These are phyloP conservation scores for Scheffersomyces lignicola DNA, from an alignment of 1,139 yeast genomes.

Conservation along the genomic window DNA sequence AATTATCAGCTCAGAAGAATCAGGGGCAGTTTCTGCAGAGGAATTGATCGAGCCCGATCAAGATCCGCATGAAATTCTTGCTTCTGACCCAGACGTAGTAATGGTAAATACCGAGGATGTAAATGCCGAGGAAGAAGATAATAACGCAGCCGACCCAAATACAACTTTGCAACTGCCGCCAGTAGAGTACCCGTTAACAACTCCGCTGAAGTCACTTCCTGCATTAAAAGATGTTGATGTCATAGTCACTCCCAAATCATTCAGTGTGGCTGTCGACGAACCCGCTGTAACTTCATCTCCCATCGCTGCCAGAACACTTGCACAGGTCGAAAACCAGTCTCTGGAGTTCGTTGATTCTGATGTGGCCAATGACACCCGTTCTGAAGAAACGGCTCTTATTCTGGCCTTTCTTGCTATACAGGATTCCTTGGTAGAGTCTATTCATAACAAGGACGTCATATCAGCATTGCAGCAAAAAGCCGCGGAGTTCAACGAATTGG, in stretches of 20 bases:
- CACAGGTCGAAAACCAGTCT: conserved; percentile 2
- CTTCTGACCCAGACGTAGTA: too few species aligned
- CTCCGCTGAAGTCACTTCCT: conserved; percentile 46
- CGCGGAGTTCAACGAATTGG: conserved; percentile 46
- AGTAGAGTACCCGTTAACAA: conserved; percentile 28
- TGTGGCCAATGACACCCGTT: conserved; percentile 5
- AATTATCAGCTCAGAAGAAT: too few species aligned
- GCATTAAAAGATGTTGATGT: conserved; percentile 46
- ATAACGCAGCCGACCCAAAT: conserved; percentile 14
- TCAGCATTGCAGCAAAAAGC: conserved; percentile 44
- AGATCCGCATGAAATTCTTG: too few species aligned
- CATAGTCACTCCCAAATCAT: conserved; percentile 44
- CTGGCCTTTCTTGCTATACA: conserved; percentile 7
- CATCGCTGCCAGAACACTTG: conserved; percentile 13
- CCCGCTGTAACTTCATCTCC: conserved; percentile 21
- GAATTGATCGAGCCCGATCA: too few species aligned
- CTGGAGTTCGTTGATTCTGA: neutral
- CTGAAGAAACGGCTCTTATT: conserved; percentile 6
- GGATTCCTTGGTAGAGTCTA: conserved; percentile 13
- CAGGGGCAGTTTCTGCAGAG: too few species aligned
- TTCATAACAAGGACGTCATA: conserved; percentile 20
- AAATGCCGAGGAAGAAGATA: conserved; percentile 10
- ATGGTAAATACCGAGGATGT: conserved; percentile 7
- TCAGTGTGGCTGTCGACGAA: conserved; percentile 32
- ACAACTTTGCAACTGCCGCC: conserved; percentile 14